Evolutionary conservation across 768 basidiomycete species (phyloP).

Genomic region (Suillus spraguei): DNA sequence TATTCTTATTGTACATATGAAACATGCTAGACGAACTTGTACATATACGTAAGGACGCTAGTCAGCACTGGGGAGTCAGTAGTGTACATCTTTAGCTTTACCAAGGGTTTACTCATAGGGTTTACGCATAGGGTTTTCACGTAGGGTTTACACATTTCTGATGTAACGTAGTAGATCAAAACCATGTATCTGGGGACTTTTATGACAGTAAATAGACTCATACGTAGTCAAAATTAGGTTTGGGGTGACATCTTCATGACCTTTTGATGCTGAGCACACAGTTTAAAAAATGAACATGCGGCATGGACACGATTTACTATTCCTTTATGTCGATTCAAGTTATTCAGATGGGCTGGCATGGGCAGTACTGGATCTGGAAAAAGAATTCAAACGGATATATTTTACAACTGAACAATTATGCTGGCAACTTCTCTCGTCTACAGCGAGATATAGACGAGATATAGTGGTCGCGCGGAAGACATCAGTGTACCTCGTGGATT

Average conservation of each 20-base stretch:
- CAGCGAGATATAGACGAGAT: constrained; percentile 15
- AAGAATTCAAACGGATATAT: not conserved
- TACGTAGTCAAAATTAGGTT: not conserved
- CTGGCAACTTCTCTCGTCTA: constrained; percentile 14
- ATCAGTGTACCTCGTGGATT: constrained; percentile 14
- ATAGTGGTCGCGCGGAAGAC: constrained; percentile 12
- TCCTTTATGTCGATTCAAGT: too few relatives aligned
- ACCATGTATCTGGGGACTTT: not conserved
- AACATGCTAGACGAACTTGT: not conserved
- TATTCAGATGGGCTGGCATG: not conserved
- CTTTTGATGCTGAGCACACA: not conserved
- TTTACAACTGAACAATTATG: constrained; percentile 15
- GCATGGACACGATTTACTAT: not conserved
- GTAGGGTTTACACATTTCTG: too few relatives aligned
- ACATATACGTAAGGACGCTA: too few relatives aligned
- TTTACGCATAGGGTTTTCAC: too few relatives aligned
- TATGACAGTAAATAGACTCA: not conserved
- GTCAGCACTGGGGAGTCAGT: not conserved
- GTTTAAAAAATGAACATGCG: not conserved
- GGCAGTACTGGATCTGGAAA: constrained; percentile 1
- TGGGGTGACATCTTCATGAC: not conserved
- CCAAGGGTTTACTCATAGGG: too few relatives aligned
- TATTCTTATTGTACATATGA: constrained; percentile 22
- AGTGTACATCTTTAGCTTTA: not conserved
- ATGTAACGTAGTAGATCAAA: not conserved